phyloP scores from a whole-genome alignment of 2,329 filamentous ascomycete species.

The Neopestalotiopsis sp. region DNA sequence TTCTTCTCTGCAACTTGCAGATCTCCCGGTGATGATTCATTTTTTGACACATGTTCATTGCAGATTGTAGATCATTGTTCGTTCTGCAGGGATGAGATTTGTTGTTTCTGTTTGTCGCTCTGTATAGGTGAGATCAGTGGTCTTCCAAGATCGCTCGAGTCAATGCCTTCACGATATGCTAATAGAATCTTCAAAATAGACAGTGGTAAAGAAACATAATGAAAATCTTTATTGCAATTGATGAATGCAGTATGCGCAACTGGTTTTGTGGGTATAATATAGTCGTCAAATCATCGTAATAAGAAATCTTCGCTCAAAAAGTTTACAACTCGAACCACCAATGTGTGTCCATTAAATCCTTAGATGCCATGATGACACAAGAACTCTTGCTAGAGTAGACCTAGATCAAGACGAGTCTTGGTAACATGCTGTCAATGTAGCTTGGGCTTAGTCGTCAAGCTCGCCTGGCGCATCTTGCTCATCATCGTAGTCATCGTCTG shows the following conservation, averaged over 20 bases:
- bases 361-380: neutral
- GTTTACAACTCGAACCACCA: neutral
- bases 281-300: neutral
- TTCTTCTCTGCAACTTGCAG: neutral
- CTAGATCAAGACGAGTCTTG: too few relatives aligned
- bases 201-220: neutral
- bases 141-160: too few relatives aligned
- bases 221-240: neutral
- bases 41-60: too few relatives aligned
- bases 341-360: constrained; percentile 1
- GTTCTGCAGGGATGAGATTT: too few relatives aligned
- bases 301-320: neutral
- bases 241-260: neutral
- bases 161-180: neutral
- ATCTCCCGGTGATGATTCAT: neutral
- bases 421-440: neutral
- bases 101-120: too few relatives aligned
- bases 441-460: constrained; percentile 26
- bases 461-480: constrained; percentile 36
- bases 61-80: too few relatives aligned
- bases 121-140: too few relatives aligned
- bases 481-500: neutral
- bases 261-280: neutral
- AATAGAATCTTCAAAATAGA: neutral
- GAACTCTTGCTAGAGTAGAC: too few relatives aligned